phyloP scores from a whole-genome alignment of 805 yeast genomes.

The Candida insectorum region DNA sequence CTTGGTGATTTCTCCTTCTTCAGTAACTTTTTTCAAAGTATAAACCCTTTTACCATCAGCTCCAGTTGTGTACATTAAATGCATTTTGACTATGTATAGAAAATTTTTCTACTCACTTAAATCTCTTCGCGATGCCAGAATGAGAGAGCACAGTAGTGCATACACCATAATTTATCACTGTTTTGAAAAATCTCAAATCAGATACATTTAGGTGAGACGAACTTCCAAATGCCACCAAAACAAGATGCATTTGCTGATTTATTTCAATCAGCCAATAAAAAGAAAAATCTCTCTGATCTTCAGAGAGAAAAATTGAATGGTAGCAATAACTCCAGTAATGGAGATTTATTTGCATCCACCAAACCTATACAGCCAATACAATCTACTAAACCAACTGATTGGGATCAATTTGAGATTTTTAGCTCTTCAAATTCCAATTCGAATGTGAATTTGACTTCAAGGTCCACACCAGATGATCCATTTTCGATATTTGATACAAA shows the following conservation, averaged over 20 bases:
- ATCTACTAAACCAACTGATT: constrained; percentile 2
- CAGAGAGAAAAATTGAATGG: constrained; percentile 2
- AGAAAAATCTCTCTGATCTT: constrained; percentile 10
- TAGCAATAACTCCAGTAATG: neutral
- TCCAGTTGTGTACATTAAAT: constrained; percentile 96
- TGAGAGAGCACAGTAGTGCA: neutral
- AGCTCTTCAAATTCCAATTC: constrained; percentile 4
- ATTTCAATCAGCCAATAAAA: constrained; percentile 17
- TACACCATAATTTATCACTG: neutral
- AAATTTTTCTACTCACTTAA: constrained; percentile 2
- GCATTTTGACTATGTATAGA: constrained; percentile 54
- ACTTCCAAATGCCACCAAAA: constrained; percentile 34
- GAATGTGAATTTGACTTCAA: neutral
- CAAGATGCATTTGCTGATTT: constrained; percentile 45
- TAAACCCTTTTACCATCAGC: constrained; percentile 94
- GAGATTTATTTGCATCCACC: neutral
- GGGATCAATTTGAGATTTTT: constrained; percentile 11
- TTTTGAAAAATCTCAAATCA: neutral
- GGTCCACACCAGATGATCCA: constrained; percentile 18
- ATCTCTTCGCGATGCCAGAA: no score
- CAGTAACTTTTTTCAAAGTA: constrained; percentile 82
- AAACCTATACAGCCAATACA: neutral
- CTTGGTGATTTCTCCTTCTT: constrained; percentile 90
- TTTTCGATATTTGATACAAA: constrained; percentile 19
- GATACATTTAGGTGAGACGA: neutral